A percentile compares a stretch with the other conserved stretches of the same genome.
Conservation (phyloP, 495 filamentous ascomycete species). For the Hypoxylon perforatum region DNA sequence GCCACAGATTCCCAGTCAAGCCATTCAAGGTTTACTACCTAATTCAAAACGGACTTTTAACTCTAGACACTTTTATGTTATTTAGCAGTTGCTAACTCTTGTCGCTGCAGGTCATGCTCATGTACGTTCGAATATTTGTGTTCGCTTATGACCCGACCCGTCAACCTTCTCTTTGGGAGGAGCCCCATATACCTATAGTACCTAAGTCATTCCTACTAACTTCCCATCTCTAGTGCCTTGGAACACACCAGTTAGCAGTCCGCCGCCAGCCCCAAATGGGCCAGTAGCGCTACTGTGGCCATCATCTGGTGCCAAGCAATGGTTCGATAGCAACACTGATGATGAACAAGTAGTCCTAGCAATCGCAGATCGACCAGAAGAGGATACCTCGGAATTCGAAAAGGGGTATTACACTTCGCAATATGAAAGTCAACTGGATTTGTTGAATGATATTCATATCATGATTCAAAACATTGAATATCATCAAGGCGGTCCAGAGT, state of each 20-base stretch:
- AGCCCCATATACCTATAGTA: too few relatives aligned
- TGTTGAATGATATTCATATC: too few relatives aligned
- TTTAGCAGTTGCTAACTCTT: not conserved
- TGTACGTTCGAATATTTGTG: not conserved
- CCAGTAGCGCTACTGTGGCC: not conserved
- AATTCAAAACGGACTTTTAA: not conserved
- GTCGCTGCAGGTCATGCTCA: not conserved
- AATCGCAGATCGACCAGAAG: too few relatives aligned
- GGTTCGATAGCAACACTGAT: not conserved
- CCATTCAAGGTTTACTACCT: too few relatives aligned
- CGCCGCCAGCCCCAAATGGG: not conserved
- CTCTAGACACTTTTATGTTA: not conserved
- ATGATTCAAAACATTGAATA: too few relatives aligned
- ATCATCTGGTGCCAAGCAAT: not conserved
- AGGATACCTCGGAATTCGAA: too few relatives aligned
- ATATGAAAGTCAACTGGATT: too few relatives aligned
- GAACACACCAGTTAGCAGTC: not conserved
- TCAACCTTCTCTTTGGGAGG: not conserved
- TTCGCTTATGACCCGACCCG: not conserved
- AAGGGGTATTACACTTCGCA: too few relatives aligned
- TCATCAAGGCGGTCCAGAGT: not conserved
- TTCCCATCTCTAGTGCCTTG: not conserved
- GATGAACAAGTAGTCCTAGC: not conserved
- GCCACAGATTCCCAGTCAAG: too few relatives aligned
- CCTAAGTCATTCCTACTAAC: not conserved